Evolutionary conservation across 2,329 filamentous ascomycete genomes (phyloP), one percentile per base, ranked within the genome.

Genomic region (Alternaria postmessia): DNA sequence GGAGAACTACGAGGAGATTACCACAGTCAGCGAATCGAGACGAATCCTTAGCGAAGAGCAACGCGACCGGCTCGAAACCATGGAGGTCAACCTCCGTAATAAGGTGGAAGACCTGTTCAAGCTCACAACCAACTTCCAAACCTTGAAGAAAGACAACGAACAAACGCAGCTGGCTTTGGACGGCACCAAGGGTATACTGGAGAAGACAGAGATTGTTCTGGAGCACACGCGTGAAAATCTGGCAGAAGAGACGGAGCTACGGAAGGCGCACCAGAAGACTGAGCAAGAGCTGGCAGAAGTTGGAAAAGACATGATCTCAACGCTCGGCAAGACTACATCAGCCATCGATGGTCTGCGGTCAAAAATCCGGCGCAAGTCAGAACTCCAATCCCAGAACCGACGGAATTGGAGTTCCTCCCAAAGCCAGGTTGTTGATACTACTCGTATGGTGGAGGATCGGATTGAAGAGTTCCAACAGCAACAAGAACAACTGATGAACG

Each of bases 21-120:
- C 89, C 0, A 91, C 92, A 5, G 90, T 97, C 76, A 97, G 91
- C 78, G 95, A 99, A 78, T 97, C 94, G 2, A 87, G 94, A 53
- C 86, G 93, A 12, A 97, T 98, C 63, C 86, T 98, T 39, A 91
- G 90, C 67, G 94, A 98, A 71, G 95, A 99, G 75, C 94, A 98
- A 73, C 87, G 89, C 7, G 93, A 94, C 68, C 94, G 93, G 77
- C 93, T 99, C 47, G 93, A 96, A 74, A 94, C 92, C 0, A 90
- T 98, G 81, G 95, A 99, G 77, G 87, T 87, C 38, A 97, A 95
- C 71, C 83, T 99, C 55, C 89, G 93, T 22, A 95, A 96, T 81
- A 98, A 97, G 77, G 90, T 96, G 2, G 93, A 98, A 71, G 94
- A 99, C 76, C 84, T 99, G 0, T 94, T 96, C 76, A 87, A 88